These are phyloP conservation scores for Styphnolobium japonicum DNA, from an alignment of 306 rosid species.

Conservation along the genomic window DNA sequence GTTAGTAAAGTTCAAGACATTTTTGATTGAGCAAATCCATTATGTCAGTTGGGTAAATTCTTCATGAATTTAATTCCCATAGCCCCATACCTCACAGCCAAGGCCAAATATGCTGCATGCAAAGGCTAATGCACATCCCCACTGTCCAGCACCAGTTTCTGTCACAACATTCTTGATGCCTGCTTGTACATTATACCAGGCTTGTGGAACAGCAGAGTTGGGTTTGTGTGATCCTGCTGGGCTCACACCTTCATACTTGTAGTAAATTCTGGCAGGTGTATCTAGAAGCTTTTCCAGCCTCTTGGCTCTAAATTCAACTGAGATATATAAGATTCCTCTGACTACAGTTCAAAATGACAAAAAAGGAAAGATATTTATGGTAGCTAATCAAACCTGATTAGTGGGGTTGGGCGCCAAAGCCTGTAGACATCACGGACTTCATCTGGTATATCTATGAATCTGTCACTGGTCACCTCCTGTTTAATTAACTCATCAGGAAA, in stretches of 20 bases:
- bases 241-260: slow-evolving; percentile 94
- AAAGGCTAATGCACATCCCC: slow-evolving; percentile 96
- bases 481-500: slow-evolving; percentile 73
- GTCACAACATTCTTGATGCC: slow-evolving; percentile 88
- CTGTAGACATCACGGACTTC: slow-evolving; percentile 76
- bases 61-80: not conserved
- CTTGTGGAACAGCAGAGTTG: slow-evolving; percentile 94
- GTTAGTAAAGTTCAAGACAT: not conserved
- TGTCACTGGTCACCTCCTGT: slow-evolving; percentile 70
- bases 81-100: slow-evolving; percentile 76
- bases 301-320: slow-evolving; percentile 61
- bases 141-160: slow-evolving; percentile 98
- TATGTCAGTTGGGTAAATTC: not conserved
- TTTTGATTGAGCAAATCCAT: not conserved
- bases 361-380: not conserved
- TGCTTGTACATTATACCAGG: slow-evolving; percentile 78
- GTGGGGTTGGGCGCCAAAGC: slow-evolving; percentile 98
- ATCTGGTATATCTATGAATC: slow-evolving; percentile 75
- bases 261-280: slow-evolving; percentile 91
- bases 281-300: slow-evolving; percentile 91
- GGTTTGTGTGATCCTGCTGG: slow-evolving; percentile 98
- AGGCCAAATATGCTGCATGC: slow-evolving; percentile 87
- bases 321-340: slow-evolving; percentile 27
- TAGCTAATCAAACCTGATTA: slow-evolving; percentile 63
- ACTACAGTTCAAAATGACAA: not conserved